Evolutionary conservation across 2,329 filamentous ascomycete species (phyloP), one percentile per base, ranked within the genome.

Genomic region (Nemania diffusa): DNA sequence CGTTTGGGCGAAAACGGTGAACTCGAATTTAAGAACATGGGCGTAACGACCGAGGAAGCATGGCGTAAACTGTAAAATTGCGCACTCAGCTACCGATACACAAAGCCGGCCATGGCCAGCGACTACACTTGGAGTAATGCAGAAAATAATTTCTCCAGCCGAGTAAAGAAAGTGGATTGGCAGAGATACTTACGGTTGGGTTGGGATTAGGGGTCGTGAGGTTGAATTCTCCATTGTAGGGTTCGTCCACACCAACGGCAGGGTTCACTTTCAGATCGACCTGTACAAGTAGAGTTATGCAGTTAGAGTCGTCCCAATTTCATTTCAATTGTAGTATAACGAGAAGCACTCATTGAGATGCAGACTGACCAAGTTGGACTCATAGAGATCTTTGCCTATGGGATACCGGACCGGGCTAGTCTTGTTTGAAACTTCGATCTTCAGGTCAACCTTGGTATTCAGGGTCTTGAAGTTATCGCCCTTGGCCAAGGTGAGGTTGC

Each of bases 331-430:
- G n/a, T n/a, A n/a, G n/a, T n/a, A n/a, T n/a, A n/a, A n/a, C n/a
- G n/a, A n/a, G n/a, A n/a, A 15, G 13, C 5, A 15, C 26, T 11
- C 5, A 2, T 20, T n/a, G 15, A 11, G 3, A 2, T 32, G 26
- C n/a, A 44, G 15, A 61, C 64, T 56, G 26, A 68, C 68, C 48
- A 70, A 27, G 34, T 62, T 70, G 1, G 50, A 22, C 9, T 48
- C 51, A 61, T 63, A 64, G 3, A 5, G 20, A 29, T 68, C 68
- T 44, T 68, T 70, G 7, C 61, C 65, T 13, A 70, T 65, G 5
- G 65, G 64, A 44, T 68, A 68, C 27, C 63, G 65, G 6, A 65
- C 55, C 3, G 65, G 68, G 20, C 64, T 67, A 22, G 68, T 68
- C n/a, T 32, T 5, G 20, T 70, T 64, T 7, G 52, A 55, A 26